A percentile compares a stretch with the other conserved stretches of the same genome.
phyloP scores from a whole-genome alignment of 2,329 filamentous ascomycete species.

The Trichophyton simii region DNA sequence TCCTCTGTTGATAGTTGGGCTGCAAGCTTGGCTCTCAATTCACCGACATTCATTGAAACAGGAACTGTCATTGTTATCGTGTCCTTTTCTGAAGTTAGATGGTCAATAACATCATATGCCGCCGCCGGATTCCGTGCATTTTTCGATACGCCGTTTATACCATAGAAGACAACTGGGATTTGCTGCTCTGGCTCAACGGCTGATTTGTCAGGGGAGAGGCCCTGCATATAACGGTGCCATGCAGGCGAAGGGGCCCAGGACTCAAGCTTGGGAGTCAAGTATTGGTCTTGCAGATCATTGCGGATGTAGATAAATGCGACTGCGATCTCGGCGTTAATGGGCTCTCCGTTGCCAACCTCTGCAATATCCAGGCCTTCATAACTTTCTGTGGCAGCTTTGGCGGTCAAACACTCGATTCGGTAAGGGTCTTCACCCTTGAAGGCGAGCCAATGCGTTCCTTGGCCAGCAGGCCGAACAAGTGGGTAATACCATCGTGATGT shows the following conservation, averaged over 20 bases:
- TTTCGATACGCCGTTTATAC: neutral
- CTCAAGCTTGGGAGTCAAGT: constrained; percentile 24
- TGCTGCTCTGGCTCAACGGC: neutral
- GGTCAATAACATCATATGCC: neutral
- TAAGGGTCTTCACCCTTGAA: constrained; percentile 46
- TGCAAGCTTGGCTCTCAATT: constrained; percentile 28
- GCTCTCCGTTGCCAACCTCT: constrained; percentile 26
- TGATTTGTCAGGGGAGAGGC: neutral
- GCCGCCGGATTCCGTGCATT: neutral
- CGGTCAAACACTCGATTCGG: constrained; percentile 45
- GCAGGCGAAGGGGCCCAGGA: neutral
- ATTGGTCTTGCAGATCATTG: constrained; percentile 33
- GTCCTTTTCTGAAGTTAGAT: neutral
- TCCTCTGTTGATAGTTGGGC: constrained; percentile 20
- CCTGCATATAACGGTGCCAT: constrained; percentile 1
- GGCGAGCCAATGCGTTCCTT: constrained; percentile 45
- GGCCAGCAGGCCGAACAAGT: constrained; percentile 46
- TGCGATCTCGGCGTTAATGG: constrained; percentile 37
- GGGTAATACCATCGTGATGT: constrained; percentile 48
- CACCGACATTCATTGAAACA: constrained; percentile 22
- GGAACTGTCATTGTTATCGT: constrained; percentile 18
- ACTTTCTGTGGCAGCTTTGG: constrained; percentile 40
- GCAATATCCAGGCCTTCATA: constrained; percentile 37
- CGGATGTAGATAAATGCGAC: constrained; percentile 47
- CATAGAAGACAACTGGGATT: neutral